Evolutionary conservation across 306 rosid genomes (phyloP).

Genomic region (Psophocarpus tetragonolobus): DNA sequence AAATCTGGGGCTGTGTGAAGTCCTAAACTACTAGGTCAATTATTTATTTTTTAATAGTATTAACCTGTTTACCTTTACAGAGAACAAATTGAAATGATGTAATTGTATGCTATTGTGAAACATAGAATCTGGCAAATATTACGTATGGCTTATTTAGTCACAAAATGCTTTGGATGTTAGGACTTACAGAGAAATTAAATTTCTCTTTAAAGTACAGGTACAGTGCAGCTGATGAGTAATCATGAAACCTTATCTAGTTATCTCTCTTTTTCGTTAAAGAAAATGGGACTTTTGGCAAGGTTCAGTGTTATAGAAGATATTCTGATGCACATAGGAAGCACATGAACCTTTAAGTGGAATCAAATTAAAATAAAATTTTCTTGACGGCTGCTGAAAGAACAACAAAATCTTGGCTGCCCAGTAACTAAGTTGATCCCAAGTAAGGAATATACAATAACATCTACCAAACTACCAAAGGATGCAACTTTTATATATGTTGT

Average conservation of each 20-base stretch:
- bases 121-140: conserved; percentile 13
- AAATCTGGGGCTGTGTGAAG: conserved; percentile 32
- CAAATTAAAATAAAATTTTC: background rate
- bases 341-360: background rate
- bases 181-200: background rate
- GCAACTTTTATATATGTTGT: background rate
- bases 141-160: background rate
- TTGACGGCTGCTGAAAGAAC: background rate
- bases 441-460: background rate
- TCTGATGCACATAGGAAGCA: background rate
- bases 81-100: conserved; percentile 13
- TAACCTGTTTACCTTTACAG: background rate
- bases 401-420: background rate
- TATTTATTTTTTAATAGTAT: background rate
- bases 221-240: background rate
- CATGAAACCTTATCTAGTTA: background rate
- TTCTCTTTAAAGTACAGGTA: background rate
- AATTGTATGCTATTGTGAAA: background rate
- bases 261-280: background rate
- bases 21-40: background rate
- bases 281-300: background rate
- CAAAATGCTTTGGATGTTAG: background rate
- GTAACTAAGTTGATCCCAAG: background rate
- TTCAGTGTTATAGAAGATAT: background rate
- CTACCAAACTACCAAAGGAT: conserved; percentile 5